A percentile compares a stretch with the other conserved stretches of the same genome.
Conservation (phyloP, 1,284 basidiomycete genomes). For the Ustilago sp. region DNA sequence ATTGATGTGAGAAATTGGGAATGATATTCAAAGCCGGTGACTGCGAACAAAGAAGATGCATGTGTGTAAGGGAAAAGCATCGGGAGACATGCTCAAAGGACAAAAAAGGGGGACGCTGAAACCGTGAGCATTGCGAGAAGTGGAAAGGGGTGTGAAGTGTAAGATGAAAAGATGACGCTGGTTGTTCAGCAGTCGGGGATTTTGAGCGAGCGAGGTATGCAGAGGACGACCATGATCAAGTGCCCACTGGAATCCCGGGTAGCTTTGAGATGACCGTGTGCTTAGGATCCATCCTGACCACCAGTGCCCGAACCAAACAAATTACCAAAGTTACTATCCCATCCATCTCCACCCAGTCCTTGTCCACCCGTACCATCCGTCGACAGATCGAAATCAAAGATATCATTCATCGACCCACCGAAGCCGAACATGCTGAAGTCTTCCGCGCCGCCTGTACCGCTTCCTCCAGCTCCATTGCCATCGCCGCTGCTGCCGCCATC, state of each 20-base stretch:
- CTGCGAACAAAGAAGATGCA: constrained; percentile 22
- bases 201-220: background rate
- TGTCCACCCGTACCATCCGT: constrained; percentile 39
- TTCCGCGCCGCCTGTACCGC: constrained; percentile 37
- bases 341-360: constrained; percentile 42
- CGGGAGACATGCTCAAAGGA: constrained; percentile 15
- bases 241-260: background rate
- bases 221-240: background rate
- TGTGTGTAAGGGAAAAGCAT: constrained; percentile 1
- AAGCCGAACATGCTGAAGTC: constrained; percentile 65
- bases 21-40: constrained; percentile 29
- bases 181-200: too few species aligned
- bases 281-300: constrained; percentile 44
- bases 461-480: constrained; percentile 6
- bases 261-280: background rate
- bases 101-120: constrained; percentile 6
- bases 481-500: constrained; percentile 16
- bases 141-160: background rate
- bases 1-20: background rate
- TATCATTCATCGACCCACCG: constrained; percentile 61
- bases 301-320: constrained; percentile 43
- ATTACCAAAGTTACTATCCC: constrained; percentile 57
- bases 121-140: background rate
- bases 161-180: constrained; percentile 7
- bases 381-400: constrained; percentile 65